A percentile compares a stretch with the other conserved stretches of the same genome.
These are phyloP conservation scores for Monosporozyma aerobia DNA, from an alignment of 805 yeast species.

Conservation along the genomic window DNA sequence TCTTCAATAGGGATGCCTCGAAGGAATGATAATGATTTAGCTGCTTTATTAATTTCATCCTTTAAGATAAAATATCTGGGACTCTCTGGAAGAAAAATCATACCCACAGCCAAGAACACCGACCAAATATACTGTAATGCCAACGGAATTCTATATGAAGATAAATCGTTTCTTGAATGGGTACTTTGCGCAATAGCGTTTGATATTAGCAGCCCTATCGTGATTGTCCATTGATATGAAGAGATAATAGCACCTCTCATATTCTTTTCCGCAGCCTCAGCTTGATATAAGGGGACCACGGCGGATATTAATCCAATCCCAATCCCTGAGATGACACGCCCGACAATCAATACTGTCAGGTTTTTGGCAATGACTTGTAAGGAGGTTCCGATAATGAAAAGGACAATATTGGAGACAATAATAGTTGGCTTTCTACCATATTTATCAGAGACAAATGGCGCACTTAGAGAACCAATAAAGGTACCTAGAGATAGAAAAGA, in stretches of 20 bases:
- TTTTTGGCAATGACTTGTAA: constrained; percentile 52
- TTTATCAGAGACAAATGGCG: constrained; percentile 59
- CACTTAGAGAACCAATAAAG: constrained; percentile 52
- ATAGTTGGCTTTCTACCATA: constrained; percentile 66
- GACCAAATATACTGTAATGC: constrained; percentile 74
- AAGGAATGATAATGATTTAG: constrained; percentile 52
- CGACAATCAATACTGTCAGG: constrained; percentile 54
- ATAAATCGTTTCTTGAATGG: constrained; percentile 40
- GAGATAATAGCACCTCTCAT: constrained; percentile 76
- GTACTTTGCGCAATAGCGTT: constrained; percentile 78
- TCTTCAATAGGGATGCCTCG: constrained; percentile 59
- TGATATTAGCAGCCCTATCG: constrained; percentile 72
- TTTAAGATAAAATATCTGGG: constrained; percentile 76
- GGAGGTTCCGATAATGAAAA: constrained; percentile 64
- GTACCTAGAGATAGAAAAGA: constrained; percentile 77
- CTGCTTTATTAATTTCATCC: constrained; percentile 60
- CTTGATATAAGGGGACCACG: constrained; percentile 73
- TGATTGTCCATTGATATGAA: constrained; percentile 82
- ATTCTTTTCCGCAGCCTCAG: constrained; percentile 78
- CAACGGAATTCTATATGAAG: constrained; percentile 65
- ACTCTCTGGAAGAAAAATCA: constrained; percentile 76
- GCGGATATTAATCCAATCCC: constrained; percentile 73
- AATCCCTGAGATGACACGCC: constrained; percentile 63
- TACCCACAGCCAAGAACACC: constrained; percentile 49
- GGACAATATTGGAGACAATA: constrained; percentile 46